phyloP scores from a whole-genome alignment of 2,329 filamentous ascomycete species.

The Fulvia fulva region DNA sequence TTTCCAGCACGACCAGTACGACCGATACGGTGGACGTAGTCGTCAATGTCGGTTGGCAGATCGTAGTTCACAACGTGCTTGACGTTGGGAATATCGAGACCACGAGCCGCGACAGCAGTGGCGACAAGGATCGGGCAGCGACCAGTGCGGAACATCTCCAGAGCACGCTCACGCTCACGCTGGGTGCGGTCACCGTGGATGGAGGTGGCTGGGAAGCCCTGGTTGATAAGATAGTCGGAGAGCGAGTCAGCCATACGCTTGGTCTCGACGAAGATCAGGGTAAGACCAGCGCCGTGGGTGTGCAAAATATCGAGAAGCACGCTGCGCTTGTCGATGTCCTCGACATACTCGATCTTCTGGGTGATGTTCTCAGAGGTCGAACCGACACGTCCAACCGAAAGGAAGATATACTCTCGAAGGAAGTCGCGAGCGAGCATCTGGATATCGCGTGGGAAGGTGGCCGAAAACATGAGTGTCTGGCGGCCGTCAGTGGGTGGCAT shows the following conservation, averaged over 20 bases:
- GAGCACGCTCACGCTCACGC: constrained; percentile 94
- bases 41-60: constrained; percentile 96
- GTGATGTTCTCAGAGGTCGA: constrained; percentile 99
- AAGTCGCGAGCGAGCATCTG: constrained; percentile 99
- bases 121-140: constrained; percentile 95
- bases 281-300: constrained; percentile 83
- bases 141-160: constrained; percentile 95
- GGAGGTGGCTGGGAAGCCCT: constrained; percentile 95
- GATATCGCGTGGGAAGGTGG: constrained; percentile 97
- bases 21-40: constrained; percentile 98
- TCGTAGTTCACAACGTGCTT: constrained; percentile 99
- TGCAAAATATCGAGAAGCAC: constrained; percentile 96
- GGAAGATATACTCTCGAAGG: constrained; percentile 98
- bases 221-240: constrained; percentile 97
- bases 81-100: constrained; percentile 93
- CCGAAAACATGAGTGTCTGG: constrained; percentile 99
- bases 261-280: constrained; percentile 97
- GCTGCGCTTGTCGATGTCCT: constrained; percentile 95
- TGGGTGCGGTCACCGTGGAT: constrained; percentile 99
- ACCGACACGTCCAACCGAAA: constrained; percentile 96
- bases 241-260: constrained; percentile 99
- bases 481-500: constrained; percentile 82
- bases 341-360: constrained; percentile 96
- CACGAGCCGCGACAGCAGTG: constrained; percentile 86
- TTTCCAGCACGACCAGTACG: constrained; percentile 99